These are phyloP conservation scores for Apophysomyces variabilis DNA, from an alignment of 371 early-diverging fungal genomes.

Conservation along the genomic window DNA sequence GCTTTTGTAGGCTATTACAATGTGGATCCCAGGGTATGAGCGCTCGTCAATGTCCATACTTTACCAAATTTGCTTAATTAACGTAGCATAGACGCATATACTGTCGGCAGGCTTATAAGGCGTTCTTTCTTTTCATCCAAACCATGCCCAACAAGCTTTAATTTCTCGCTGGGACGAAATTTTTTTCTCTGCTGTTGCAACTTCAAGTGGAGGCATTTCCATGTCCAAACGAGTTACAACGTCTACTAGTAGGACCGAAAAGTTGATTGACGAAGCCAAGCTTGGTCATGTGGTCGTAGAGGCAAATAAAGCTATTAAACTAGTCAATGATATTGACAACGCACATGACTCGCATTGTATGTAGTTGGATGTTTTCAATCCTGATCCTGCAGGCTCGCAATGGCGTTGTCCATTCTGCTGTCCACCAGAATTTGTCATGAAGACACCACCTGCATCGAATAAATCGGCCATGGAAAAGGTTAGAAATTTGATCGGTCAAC, in stretches of 20 bases:
- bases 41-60: too few relatives aligned
- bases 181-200: not conserved
- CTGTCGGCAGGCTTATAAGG: too few relatives aligned
- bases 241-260: not conserved
- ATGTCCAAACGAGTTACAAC: conserved; percentile 6
- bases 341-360: not conserved
- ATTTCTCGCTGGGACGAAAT: not conserved
- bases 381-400: not conserved
- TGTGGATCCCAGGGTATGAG: too few relatives aligned
- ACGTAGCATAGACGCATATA: too few relatives aligned
- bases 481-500: not conserved
- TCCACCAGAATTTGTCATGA: not conserved
- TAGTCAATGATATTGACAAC: not conserved
- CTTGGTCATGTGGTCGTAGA: conserved; percentile 2
- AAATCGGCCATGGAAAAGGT: not conserved
- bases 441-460: conserved; percentile 1
- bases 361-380: not conserved
- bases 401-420: conserved; percentile 6
- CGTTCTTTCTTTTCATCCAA: not conserved
- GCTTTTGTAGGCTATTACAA: too few relatives aligned
- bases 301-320: not conserved
- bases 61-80: too few relatives aligned
- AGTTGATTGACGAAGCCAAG: not conserved
- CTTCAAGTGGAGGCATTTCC: not conserved
- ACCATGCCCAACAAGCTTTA: not conserved